Conservation (phyloP, 169 alveolate genomes). For the Prorocentrum cordatum region DNA sequence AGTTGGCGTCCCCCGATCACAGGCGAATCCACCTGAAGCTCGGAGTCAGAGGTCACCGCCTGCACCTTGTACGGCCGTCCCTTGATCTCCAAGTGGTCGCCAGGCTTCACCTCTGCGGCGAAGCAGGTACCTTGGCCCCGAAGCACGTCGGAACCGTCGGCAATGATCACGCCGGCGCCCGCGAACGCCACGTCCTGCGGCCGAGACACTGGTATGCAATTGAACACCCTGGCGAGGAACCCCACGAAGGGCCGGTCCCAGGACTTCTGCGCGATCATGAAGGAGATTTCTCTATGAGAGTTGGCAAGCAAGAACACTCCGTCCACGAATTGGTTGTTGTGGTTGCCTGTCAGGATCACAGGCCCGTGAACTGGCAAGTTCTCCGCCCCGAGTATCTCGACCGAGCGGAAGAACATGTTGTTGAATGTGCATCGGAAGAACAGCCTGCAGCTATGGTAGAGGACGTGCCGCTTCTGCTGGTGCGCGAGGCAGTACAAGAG, state of each 20-base stretch:
- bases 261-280: constrained; percentile 66
- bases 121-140: too few species aligned
- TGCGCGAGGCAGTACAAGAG: background rate
- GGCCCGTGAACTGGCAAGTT: constrained; percentile 50
- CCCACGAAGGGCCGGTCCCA: constrained; percentile 65
- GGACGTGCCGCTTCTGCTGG: constrained; percentile 34
- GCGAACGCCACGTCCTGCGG: too few species aligned
- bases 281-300: constrained; percentile 53
- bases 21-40: too few species aligned
- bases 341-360: constrained; percentile 60
- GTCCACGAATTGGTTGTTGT: constrained; percentile 55
- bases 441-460: constrained; percentile 44
- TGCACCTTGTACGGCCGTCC: too few species aligned
- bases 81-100: too few species aligned
- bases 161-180: too few species aligned
- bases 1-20: too few species aligned
- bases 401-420: constrained; percentile 46
- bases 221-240: constrained; percentile 11
- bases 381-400: constrained; percentile 49
- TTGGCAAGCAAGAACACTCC: constrained; percentile 53
- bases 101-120: too few species aligned
- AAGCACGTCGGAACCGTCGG: too few species aligned
- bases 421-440: constrained; percentile 44
- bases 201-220: too few species aligned
- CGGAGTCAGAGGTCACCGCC: too few species aligned